phyloP scores from a whole-genome alignment of 768 basidiomycete species.

The Podaxis carcinomalis region DNA sequence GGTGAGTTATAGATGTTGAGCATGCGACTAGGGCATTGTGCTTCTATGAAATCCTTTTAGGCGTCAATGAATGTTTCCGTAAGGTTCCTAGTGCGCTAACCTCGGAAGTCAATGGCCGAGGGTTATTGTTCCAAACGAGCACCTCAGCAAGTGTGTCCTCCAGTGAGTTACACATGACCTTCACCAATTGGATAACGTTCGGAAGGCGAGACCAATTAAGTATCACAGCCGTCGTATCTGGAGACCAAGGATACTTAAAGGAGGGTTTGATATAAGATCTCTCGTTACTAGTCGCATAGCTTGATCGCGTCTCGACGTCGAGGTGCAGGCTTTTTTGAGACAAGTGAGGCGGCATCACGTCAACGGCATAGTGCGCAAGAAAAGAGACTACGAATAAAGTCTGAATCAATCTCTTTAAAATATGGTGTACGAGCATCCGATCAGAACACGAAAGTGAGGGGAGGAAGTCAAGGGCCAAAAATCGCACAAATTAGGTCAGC shows the following conservation, averaged over 20 bases:
- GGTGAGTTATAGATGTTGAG: constrained; percentile 55
- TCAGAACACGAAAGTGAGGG: neutral
- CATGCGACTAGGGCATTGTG: constrained; percentile 37
- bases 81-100: constrained; percentile 26
- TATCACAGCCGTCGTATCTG: constrained; percentile 50
- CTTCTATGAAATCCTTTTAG: constrained; percentile 37
- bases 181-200: constrained; percentile 55
- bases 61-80: neutral
- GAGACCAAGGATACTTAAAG: constrained; percentile 15
- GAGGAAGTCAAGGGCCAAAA: neutral
- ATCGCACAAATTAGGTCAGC: neutral
- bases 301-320: neutral
- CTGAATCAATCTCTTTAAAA: neutral
- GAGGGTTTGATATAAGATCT: neutral
- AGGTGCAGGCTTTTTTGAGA: neutral
- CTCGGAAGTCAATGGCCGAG: constrained; percentile 32
- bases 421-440: neutral
- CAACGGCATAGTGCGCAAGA: constrained; percentile 1
- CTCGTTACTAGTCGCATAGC: constrained; percentile 6
- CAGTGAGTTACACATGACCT: constrained; percentile 46
- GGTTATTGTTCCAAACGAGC: constrained; percentile 63
- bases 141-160: constrained; percentile 43
- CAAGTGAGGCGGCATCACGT: neutral
- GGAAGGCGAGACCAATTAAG: constrained; percentile 66
- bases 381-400: neutral